phyloP scores from a whole-genome alignment of 176 grass and related monocot species.

The Rhynchospora breviuscula region DNA sequence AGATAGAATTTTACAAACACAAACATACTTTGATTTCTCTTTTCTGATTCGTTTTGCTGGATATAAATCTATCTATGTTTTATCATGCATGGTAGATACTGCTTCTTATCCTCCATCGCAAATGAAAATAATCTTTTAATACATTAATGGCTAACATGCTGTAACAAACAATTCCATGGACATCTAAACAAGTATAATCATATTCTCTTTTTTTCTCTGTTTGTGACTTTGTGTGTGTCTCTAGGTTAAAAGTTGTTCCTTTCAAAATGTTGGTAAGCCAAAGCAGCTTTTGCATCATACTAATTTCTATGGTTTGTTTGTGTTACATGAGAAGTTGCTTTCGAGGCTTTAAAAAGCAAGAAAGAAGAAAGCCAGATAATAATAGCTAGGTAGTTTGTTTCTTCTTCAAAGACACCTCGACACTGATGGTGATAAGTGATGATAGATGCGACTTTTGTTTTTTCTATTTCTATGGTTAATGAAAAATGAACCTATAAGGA shows the following conservation, averaged over 20 bases:
- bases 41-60: background rate
- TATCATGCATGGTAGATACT: background rate
- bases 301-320: background rate
- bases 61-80: background rate
- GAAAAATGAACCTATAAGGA: background rate
- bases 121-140: background rate
- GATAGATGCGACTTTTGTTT: background rate
- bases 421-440: background rate
- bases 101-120: background rate
- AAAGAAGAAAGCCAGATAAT: slow-evolving; percentile 6
- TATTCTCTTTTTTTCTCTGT: slow-evolving; percentile 14
- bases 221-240: background rate
- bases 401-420: slow-evolving; percentile 7
- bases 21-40: background rate
- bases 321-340: slow-evolving; percentile 12
- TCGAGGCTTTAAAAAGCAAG: slow-evolving; percentile 10
- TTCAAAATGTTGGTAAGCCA: slow-evolving; percentile 2
- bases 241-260: slow-evolving; percentile 13
- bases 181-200: background rate
- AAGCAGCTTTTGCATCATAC: slow-evolving; percentile 14
- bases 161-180: background rate
- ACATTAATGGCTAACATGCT: background rate
- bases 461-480: background rate
- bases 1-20: background rate
- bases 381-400: slow-evolving; percentile 2